Percentiles rank a stretch among this genome's conserved stretches.
Conservation (phyloP, 306 rosid genomes). For the Castanospermum australe region DNA sequence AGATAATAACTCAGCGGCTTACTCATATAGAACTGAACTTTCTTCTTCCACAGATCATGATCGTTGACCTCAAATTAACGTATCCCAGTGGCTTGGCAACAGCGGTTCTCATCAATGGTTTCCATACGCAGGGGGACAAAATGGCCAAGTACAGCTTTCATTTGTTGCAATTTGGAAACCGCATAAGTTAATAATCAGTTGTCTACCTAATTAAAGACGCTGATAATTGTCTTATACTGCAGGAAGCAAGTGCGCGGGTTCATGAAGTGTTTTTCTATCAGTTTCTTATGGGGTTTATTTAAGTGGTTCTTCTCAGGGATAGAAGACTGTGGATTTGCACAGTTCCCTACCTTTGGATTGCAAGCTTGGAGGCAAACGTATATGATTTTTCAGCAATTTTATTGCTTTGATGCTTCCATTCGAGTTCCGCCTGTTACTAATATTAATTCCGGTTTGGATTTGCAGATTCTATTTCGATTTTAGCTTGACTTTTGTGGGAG, state of each 20-base stretch:
- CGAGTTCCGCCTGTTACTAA: neutral
- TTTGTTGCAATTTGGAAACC: neutral
- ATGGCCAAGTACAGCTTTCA: conserved; percentile 54
- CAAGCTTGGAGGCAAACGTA: conserved; percentile 73
- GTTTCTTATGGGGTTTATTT: conserved; percentile 75
- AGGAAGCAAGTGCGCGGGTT: conserved; percentile 76
- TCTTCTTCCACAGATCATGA: conserved; percentile 55
- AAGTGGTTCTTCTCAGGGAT: conserved; percentile 73
- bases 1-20: neutral
- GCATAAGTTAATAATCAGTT: too few species aligned
- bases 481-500: conserved; percentile 64
- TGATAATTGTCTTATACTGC: neutral
- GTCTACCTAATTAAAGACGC: neutral
- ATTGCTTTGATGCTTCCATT: neutral
- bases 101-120: conserved; percentile 82
- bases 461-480: conserved; percentile 78
- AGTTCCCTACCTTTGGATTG: conserved; percentile 77
- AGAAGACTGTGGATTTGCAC: conserved; percentile 57
- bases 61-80: conserved; percentile 68
- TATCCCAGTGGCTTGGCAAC: conserved; percentile 85
- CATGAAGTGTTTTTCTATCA: conserved; percentile 60
- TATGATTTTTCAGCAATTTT: conserved; percentile 9
- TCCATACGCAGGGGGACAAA: conserved; percentile 65
- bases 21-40: neutral
- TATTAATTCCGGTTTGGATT: neutral